phyloP scores from a whole-genome alignment of 2,329 filamentous ascomycete species.

The Epicoccum nigrum region DNA sequence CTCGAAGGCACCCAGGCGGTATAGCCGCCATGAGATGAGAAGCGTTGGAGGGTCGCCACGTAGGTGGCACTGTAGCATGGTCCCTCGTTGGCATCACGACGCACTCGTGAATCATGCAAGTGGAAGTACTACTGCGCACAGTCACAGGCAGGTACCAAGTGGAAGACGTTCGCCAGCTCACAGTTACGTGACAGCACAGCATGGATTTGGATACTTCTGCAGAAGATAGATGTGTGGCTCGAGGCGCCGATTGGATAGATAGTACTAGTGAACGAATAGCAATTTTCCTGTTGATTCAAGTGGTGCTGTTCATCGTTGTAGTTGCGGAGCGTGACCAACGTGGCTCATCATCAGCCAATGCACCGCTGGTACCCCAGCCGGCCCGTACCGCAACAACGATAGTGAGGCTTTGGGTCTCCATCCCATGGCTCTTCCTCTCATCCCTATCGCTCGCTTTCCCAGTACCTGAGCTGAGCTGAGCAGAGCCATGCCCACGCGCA shows the following conservation, averaged over 20 bases:
- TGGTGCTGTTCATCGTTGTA: conserved; percentile 22
- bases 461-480: no score
- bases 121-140: conserved; percentile 6
- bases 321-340: conserved; percentile 33
- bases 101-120: conserved; percentile 5
- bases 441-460: conserved; percentile 33
- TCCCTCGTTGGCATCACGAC: conserved; percentile 24
- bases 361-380: conserved; percentile 25
- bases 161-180: conserved; percentile 17
- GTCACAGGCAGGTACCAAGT: conserved; percentile 3
- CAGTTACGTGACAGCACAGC: conserved; percentile 10
- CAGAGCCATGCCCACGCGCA: no score
- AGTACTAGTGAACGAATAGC: conserved; percentile 19
- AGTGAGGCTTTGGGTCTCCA: conserved; percentile 42
- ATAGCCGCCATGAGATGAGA: neutral
- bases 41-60: neutral
- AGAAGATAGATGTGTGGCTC: conserved; percentile 14
- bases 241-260: conserved; percentile 21
- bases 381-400: conserved; percentile 28
- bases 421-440: conserved; percentile 37
- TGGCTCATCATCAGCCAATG: conserved; percentile 40
- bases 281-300: conserved; percentile 19
- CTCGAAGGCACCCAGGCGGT: neutral
- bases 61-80: conserved; percentile 9
- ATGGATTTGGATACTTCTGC: conserved; percentile 21